Evolutionary conservation across 139 green algal genomes (phyloP), one percentile per base, ranked within the genome.

Genomic region (Auxenochlorella pyrenoidosa): DNA sequence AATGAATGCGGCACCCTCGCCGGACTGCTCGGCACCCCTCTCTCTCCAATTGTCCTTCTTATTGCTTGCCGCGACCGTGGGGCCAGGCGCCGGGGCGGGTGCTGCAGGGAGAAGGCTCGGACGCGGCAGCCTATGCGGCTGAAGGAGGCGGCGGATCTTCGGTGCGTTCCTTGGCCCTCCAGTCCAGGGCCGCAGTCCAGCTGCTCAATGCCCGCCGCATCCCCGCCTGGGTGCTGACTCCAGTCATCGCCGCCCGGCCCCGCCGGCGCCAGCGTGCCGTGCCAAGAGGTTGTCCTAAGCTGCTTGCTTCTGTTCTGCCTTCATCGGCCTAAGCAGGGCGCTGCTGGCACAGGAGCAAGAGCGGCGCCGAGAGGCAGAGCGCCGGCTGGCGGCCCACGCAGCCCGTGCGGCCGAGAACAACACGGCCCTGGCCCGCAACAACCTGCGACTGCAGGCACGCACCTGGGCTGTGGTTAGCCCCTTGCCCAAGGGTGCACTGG

Each of bases 371-470:
- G 60, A 85, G 8, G 80, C 80, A 19, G 80, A 85, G 41, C 30
- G 44, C n/a, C 51, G 78, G 30, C n/a, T 83, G 78, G 51, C 78
- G 0, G 44, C 28, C 26, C 40, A 75, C 28, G 28, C 79, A 15
- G 32, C 40, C 24, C 80, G 80, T 21, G 80, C 80, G 0, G 38
- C 75, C 0, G 84, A 88, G 60, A 88, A 88, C 75, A 88, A 88
- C 75, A 58, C 84, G 10, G 84, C 84, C 6, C 73, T 88, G 41
- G 84, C 84, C 19, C 59, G 51, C 10, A 76, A 65, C 70, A 88
- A 88, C 77, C 36, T 83, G 34, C 84, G 84, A 3, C 84, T 88
- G 73, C 54, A 63, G 54, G 54, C 16, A 63, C 22, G 54, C 54
- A 24, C 10, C 54, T 22, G 54, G 54, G 54, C 54, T 63, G 54